These are phyloP conservation scores for Eutrema heterophyllum DNA, from an alignment of 345 rosid species.

Conservation along the genomic window DNA sequence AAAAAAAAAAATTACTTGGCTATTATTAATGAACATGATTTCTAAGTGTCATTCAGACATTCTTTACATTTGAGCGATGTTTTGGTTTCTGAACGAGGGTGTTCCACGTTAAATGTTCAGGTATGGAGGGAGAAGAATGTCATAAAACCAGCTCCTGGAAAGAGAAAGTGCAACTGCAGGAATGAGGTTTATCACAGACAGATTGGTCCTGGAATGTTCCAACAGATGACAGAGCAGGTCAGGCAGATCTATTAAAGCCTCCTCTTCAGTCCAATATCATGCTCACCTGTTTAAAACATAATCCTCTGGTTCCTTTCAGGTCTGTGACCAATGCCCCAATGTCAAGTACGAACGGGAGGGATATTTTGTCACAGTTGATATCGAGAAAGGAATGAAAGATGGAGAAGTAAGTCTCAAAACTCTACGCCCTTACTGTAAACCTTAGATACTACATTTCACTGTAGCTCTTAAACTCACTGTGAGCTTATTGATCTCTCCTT, in stretches of 20 bases:
- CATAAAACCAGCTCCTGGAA: constrained; percentile 92
- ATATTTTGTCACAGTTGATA: constrained; percentile 86
- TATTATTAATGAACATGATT: background rate
- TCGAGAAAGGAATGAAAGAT: constrained; percentile 99
- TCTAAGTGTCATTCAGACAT: background rate
- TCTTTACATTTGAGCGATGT: background rate
- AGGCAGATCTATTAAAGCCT: background rate
- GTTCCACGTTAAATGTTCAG: constrained; percentile 33
- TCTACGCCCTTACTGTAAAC: background rate
- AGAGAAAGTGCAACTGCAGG: constrained; percentile 93
- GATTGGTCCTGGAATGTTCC: constrained; percentile 99
- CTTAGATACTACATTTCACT: background rate
- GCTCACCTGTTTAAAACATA: background rate
- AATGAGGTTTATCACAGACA: constrained; percentile 97
- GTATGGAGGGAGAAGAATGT: constrained; percentile 98
- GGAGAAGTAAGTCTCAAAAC: constrained; percentile 65
- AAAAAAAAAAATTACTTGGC: background rate
- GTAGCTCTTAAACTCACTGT: background rate
- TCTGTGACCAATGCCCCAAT: constrained; percentile 97
- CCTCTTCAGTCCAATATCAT: background rate
- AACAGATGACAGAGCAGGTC: constrained; percentile 99
- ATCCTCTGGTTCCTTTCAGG: constrained; percentile 43
- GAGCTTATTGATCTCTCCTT: constrained; percentile 9
- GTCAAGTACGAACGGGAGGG: constrained; percentile 86
- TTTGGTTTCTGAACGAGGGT: constrained; percentile 2